Conservation (phyloP, 2,329 filamentous ascomycete species). For the Neofusicoccum kwambonambiense region DNA sequence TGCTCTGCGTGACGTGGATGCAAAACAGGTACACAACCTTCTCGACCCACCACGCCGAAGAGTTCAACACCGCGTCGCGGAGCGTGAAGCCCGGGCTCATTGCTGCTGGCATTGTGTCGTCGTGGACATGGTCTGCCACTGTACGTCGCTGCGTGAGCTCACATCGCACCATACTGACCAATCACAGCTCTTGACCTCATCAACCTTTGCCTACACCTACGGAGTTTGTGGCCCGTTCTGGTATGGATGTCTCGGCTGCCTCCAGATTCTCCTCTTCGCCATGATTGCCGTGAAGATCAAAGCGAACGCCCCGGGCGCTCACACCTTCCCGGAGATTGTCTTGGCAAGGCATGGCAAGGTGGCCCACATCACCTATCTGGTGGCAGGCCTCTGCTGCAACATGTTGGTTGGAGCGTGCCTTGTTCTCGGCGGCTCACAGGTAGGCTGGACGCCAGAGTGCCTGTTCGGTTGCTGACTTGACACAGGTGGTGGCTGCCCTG, state of each 20-base stretch:
- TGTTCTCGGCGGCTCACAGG: conserved; percentile 48
- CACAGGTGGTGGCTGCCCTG: conserved; percentile 23
- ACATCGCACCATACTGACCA: conserved; percentile 21
- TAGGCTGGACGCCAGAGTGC: conserved; percentile 27
- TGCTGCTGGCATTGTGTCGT: conserved; percentile 48
- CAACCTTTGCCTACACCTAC: conserved; percentile 31
- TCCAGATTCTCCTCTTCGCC: conserved; percentile 19
- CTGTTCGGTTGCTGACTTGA: not conserved
- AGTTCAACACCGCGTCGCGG: conserved; percentile 49
- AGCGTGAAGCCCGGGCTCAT: conserved; percentile 48
- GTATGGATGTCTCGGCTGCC: conserved; percentile 18
- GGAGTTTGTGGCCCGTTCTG: conserved; percentile 21
- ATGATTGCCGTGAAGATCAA: conserved; percentile 20
- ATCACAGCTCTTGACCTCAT: not conserved
- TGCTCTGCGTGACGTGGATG: conserved; percentile 28
- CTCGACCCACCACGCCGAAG: conserved; percentile 45
- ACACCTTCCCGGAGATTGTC: conserved; percentile 56
- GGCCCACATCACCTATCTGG: conserved; percentile 54
- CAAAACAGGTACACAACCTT: conserved; percentile 35
- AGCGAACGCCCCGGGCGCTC: conserved; percentile 34
- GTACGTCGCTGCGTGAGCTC: conserved; percentile 19
- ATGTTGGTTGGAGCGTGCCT: conserved; percentile 55
- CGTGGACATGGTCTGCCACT: conserved; percentile 52
- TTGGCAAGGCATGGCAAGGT: conserved; percentile 46
- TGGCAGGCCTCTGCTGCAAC: conserved; percentile 54